A percentile compares a stretch with the other conserved stretches of the same genome.
phyloP scores from a whole-genome alignment of 129 eudicot genomes.

The Chrysanthemum makinoi region DNA sequence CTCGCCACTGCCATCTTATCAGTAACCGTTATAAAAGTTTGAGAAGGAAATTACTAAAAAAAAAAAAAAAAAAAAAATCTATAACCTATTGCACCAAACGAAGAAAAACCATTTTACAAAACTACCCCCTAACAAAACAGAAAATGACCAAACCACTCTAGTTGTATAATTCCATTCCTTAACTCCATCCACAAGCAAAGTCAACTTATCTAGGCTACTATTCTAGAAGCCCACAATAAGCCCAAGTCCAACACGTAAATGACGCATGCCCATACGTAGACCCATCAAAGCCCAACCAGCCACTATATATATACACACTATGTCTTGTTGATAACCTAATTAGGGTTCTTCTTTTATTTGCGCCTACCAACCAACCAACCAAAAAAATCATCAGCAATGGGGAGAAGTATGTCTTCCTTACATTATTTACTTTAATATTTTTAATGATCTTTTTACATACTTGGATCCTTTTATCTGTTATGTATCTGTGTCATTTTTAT shows the following conservation, averaged over 20 bases:
- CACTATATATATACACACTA: slow-evolving; percentile 23
- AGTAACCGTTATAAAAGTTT: too few species aligned
- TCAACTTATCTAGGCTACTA: slow-evolving; percentile 17
- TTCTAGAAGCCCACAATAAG: slow-evolving; percentile 33
- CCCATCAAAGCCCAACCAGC: slow-evolving; percentile 31
- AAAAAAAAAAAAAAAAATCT: too few species aligned
- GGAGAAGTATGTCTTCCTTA: slow-evolving; percentile 35
- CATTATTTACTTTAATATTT: neutral
- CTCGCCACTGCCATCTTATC: too few species aligned
- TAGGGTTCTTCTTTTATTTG: slow-evolving; percentile 28
- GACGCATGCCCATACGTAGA: slow-evolving; percentile 60
- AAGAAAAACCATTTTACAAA: too few species aligned
- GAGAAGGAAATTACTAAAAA: too few species aligned
- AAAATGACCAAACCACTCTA: too few species aligned
- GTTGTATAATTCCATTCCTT: too few species aligned
- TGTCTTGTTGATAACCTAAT: slow-evolving; percentile 19
- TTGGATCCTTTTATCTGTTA: too few species aligned
- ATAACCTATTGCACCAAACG: too few species aligned
- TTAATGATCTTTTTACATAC: neutral
- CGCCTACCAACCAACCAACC: slow-evolving; percentile 9
- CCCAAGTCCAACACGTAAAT: slow-evolving; percentile 35
- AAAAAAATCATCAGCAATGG: slow-evolving; percentile 28
- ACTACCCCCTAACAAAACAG: too few species aligned
- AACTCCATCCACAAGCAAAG: neutral
- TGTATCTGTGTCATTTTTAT: neutral